Evolutionary conservation across 2,329 filamentous ascomycete genomes (phyloP).

Genomic region (Teratosphaeria gauchensis): DNA sequence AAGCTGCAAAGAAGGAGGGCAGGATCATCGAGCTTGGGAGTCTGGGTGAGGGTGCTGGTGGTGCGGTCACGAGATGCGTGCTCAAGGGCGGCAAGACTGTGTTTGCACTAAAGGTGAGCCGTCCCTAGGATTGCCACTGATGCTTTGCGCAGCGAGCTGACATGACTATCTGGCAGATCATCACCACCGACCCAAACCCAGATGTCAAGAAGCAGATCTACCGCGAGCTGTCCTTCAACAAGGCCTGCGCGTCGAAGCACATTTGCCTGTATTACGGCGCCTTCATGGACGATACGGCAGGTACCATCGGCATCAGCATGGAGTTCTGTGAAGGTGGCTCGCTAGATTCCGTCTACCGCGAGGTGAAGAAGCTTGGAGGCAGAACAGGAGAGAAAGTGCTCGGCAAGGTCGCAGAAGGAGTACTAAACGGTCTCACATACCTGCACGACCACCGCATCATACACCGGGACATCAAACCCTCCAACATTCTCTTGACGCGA

Average conservation of each 20-base stretch:
- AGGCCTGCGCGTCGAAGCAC: conserved; percentile 88
- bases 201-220: conserved; percentile 98
- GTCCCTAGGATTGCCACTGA: not conserved
- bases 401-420: conserved; percentile 91
- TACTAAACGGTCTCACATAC: conserved; percentile 87
- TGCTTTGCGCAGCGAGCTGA: not conserved
- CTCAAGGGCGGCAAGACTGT: conserved; percentile 86
- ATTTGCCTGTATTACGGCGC: conserved; percentile 97
- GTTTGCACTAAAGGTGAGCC: conserved; percentile 82
- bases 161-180: conserved; percentile 54
- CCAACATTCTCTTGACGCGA: conserved; percentile 88
- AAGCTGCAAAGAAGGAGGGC: conserved; percentile 79
- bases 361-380: conserved; percentile 90
- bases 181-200: conserved; percentile 94
- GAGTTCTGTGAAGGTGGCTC: conserved; percentile 97
- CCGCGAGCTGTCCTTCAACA: conserved; percentile 94
- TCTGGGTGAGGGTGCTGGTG: conserved; percentile 87
- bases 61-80: conserved; percentile 84
- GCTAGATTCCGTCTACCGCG: conserved; percentile 91
- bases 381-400: conserved; percentile 94
- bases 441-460: conserved; percentile 95
- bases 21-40: conserved; percentile 82
- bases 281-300: conserved; percentile 90
- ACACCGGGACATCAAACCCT: conserved; percentile 96
- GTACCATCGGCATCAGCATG: conserved; percentile 97